Base-by-base conservation (phyloP, 2,329 filamentous ascomycete genomes). In the Niveomyces coronatus region DNA sequence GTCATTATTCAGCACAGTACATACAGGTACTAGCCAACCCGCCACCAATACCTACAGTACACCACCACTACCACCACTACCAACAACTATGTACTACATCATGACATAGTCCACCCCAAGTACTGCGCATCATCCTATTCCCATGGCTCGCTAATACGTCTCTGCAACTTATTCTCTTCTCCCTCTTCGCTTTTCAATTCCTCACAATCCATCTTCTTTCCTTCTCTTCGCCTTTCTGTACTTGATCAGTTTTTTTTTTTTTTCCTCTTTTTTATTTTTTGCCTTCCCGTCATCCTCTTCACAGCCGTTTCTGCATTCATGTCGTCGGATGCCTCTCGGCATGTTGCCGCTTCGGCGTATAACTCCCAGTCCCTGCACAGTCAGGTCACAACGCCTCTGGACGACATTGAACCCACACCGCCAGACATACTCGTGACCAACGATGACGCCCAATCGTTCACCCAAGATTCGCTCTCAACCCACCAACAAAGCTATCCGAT, bases 251-350 rank as follows among this genome's bases (percentile, higher is more conserved):
- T n/a, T n/a, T n/a, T n/a, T n/a, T n/a, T n/a, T n/a, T n/a, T n/a
- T n/a, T n/a, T n/a, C n/a, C n/a, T n/a, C n/a, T n/a, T n/a, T n/a
- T n/a, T n/a, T n/a, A n/a, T n/a, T n/a, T n/a, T n/a, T n/a, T n/a
- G n/a, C n/a, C n/a, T n/a, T n/a, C n/a, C n/a, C n/a, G n/a, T n/a
- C n/a, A n/a, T n/a, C n/a, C n/a, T n/a, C n/a, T 9, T 31, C 30
- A 11, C 9, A 31, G 19, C 31, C n/a, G n/a, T 16, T 24, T 9
- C 15, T 35, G 15, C 5, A 11, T 29, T 28, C 17, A 39, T 39
- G 37, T 33, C 37, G 22, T 28, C 37, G 10, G 30, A 33, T 33
- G 30, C 30, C 30, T 20, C 30, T 13, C 23, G 37, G 30, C 30
- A 23, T 4, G 30, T 31, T 26, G 35, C 35, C 36, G 16, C 37